Evolutionary conservation across 306 rosid genomes (phyloP).

Genomic region (Potentilla sterilis): DNA sequence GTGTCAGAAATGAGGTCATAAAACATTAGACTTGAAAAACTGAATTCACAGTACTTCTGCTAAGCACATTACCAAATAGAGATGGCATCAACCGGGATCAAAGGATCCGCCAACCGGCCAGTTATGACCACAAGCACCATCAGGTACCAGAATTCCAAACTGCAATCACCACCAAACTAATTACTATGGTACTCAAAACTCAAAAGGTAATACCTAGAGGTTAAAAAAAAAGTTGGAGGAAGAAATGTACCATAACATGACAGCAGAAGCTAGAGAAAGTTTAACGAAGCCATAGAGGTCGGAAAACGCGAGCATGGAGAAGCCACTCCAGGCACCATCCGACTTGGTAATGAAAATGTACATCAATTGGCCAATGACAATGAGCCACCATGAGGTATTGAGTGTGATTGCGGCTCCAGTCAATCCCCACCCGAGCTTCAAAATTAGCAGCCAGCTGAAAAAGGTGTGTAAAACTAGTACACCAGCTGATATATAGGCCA

Average conservation of each 20-base stretch:
- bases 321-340: slow-evolving; percentile 86
- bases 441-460: slow-evolving; percentile 62
- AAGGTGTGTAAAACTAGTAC: slow-evolving; percentile 45
- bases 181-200: background rate
- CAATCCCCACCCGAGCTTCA: slow-evolving; percentile 60
- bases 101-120: slow-evolving; percentile 61
- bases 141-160: slow-evolving; percentile 90
- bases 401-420: slow-evolving; percentile 63
- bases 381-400: slow-evolving; percentile 68
- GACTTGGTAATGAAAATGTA: slow-evolving; percentile 65
- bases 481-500: slow-evolving; percentile 44
- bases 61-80: slow-evolving; percentile 58
- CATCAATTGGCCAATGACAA: slow-evolving; percentile 37
- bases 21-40: background rate
- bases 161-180: slow-evolving; percentile 23
- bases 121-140: slow-evolving; percentile 67
- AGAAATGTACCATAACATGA: slow-evolving; percentile 63
- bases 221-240: slow-evolving; percentile 5
- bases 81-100: slow-evolving; percentile 65
- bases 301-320: slow-evolving; percentile 62
- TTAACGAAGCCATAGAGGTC: slow-evolving; percentile 60
- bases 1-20: background rate
- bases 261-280: slow-evolving; percentile 79
- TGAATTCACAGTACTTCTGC: background rate
- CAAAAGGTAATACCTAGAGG: background rate